Conservation (phyloP, 495 filamentous ascomycete species). For the Hyaloscypha hepaticicola region DNA sequence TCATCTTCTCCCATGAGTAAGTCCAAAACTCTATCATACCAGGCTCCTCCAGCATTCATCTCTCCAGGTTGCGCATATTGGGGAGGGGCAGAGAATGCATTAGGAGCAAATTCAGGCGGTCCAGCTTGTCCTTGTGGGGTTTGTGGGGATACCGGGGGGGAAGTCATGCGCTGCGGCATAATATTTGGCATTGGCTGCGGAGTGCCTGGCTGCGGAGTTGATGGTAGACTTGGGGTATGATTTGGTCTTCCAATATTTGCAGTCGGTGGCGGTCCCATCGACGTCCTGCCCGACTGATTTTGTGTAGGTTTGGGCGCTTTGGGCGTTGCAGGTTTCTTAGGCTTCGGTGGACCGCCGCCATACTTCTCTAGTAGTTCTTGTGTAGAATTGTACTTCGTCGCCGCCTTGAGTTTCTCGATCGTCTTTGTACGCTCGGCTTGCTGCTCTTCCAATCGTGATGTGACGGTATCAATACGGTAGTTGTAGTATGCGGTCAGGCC, state of each 20-base stretch:
- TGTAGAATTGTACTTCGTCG: constrained; percentile 93
- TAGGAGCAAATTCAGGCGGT: constrained; percentile 55
- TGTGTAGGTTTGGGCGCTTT: constrained; percentile 21
- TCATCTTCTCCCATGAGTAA: constrained; percentile 94
- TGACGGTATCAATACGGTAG: constrained; percentile 69
- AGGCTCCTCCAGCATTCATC: constrained; percentile 54
- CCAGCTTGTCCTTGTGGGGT: constrained; percentile 15
- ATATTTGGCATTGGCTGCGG: constrained; percentile 29
- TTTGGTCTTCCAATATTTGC: constrained; percentile 68
- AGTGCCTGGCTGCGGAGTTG: constrained; percentile 28
- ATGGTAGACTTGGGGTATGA: constrained; percentile 24
- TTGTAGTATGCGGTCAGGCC: constrained; percentile 68
- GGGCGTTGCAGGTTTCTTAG: constrained; percentile 29
- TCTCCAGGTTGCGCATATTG: constrained; percentile 33
- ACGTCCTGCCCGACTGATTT: constrained; percentile 18
- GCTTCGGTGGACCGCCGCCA: constrained; percentile 59
- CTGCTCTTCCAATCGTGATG: constrained; percentile 66
- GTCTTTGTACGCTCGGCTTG: constrained; percentile 77
- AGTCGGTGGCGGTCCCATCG: constrained; percentile 61
- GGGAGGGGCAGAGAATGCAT: constrained; percentile 42
- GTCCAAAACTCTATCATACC: constrained; percentile 94
- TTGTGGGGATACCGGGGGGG: constrained; percentile 7
- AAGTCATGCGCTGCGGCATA: constrained; percentile 23
- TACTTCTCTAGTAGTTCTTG: constrained; percentile 94
- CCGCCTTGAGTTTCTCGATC: constrained; percentile 89